A percentile compares a stretch with the other conserved stretches of the same genome.
phyloP scores from a whole-genome alignment of 352 stramenopile species.

The Phytophthora foliorum region DNA sequence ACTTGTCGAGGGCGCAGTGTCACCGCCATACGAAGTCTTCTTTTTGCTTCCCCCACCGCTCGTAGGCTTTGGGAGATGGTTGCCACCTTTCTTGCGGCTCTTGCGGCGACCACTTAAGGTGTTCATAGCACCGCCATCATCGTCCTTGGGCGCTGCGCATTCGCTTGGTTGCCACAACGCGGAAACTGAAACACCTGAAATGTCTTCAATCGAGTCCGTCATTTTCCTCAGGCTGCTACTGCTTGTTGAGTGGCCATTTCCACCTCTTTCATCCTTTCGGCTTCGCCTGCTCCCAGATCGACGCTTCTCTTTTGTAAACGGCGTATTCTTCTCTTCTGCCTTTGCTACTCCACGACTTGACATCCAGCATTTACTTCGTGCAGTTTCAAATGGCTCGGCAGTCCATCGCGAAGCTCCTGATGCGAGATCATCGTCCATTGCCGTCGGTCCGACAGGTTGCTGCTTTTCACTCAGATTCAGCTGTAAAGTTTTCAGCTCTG shows the following conservation, averaged over 20 bases:
- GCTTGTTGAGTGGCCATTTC: slow-evolving; percentile 42
- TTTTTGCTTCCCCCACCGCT: slow-evolving; percentile 47
- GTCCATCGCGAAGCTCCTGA: slow-evolving; percentile 24
- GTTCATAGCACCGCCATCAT: slow-evolving; percentile 38
- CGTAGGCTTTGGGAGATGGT: slow-evolving; percentile 50
- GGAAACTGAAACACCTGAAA: slow-evolving; percentile 13
- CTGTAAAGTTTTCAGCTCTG: slow-evolving; percentile 44
- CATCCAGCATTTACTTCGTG: slow-evolving; percentile 49
- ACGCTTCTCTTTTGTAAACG: slow-evolving; percentile 49
- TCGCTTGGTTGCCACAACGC: slow-evolving; percentile 33
- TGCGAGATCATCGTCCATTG: slow-evolving; percentile 31
- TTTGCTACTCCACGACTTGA: slow-evolving; percentile 53
- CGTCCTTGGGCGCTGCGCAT: slow-evolving; percentile 49
- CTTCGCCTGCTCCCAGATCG: slow-evolving; percentile 49
- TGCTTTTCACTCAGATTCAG: slow-evolving; percentile 43
- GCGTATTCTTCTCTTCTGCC: slow-evolving; percentile 52
- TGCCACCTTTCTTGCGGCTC: slow-evolving; percentile 51
- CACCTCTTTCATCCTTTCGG: slow-evolving; percentile 46
- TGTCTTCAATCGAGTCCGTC: slow-evolving; percentile 44
- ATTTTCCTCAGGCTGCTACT: slow-evolving; percentile 50
- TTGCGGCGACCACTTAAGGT: slow-evolving; percentile 42
- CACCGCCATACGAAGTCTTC: slow-evolving; percentile 31
- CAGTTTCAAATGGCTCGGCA: slow-evolving; percentile 42
- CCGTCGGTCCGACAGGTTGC: slow-evolving; percentile 14
- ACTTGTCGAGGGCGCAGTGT: slow-evolving; percentile 18